phyloP scores from a whole-genome alignment of 352 stramenopile genomes.

The Pythium dissimile region DNA sequence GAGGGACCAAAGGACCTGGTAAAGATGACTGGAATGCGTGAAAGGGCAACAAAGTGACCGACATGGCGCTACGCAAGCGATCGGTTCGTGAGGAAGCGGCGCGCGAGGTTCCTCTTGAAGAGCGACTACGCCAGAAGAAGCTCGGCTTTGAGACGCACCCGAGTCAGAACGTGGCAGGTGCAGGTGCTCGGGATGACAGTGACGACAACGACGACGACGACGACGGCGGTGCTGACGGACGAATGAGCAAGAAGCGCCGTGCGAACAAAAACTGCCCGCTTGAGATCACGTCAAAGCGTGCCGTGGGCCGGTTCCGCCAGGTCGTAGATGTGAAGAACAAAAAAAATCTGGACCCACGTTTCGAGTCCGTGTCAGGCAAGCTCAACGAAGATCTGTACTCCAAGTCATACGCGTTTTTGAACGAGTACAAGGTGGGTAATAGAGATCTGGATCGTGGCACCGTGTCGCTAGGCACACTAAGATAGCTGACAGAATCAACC shows the following conservation, averaged over 20 bases:
- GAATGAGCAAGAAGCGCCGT: conserved; percentile 26
- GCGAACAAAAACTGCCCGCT: conserved; percentile 87
- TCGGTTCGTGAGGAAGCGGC: conserved; percentile 7
- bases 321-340: conserved; percentile 83
- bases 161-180: conserved; percentile 9
- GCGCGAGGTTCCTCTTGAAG: conserved; percentile 73
- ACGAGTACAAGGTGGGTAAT: conserved; percentile 82
- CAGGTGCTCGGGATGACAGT: neutral
- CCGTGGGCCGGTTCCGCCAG: conserved; percentile 73
- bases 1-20: conserved; percentile 15
- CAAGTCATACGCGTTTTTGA: conserved; percentile 88
- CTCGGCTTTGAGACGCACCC: conserved; percentile 47
- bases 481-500: neutral
- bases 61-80: conserved; percentile 18
- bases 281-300: conserved; percentile 82
- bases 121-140: conserved; percentile 77
- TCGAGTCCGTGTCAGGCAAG: conserved; percentile 78
- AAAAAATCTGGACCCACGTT: conserved; percentile 77
- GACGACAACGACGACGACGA: conserved; percentile 20
- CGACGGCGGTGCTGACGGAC: conserved; percentile 6
- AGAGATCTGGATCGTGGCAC: too few species aligned
- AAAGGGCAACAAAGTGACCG: conserved; percentile 8
- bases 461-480: neutral
- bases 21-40: conserved; percentile 23
- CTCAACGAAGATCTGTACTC: conserved; percentile 87